These are phyloP conservation scores for Exophiala lecanii-corni DNA, from an alignment of 2,329 filamentous ascomycete genomes.

Conservation along the genomic window DNA sequence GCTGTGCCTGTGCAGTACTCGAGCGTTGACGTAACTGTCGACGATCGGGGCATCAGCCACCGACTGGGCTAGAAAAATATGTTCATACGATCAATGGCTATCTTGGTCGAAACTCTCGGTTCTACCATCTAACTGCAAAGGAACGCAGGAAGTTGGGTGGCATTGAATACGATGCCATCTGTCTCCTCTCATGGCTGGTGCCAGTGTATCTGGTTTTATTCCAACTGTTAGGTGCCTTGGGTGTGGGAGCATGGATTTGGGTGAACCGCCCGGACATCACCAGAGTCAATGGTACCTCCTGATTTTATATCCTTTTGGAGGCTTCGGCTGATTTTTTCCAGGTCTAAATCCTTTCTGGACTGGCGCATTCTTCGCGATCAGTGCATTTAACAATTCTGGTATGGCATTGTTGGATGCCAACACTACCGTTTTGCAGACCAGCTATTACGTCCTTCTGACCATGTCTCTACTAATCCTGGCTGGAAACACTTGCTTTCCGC, in stretches of 20 bases:
- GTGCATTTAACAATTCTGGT: constrained; percentile 49
- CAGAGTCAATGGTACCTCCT: constrained; percentile 32
- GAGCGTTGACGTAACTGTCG: constrained; percentile 5
- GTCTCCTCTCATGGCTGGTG: constrained; percentile 24
- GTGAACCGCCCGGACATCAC: constrained; percentile 34
- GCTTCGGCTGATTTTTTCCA: neutral
- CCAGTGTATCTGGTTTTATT: constrained; percentile 42
- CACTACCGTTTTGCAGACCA: constrained; percentile 35
- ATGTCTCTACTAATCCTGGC: constrained; percentile 33
- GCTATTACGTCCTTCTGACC: constrained; percentile 32
- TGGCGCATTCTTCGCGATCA: constrained; percentile 40
- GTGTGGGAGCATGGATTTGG: constrained; percentile 42
- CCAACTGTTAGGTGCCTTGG: constrained; percentile 42
- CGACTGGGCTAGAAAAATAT: constrained; percentile 20
- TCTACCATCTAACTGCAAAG: constrained; percentile 41
- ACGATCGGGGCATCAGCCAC: neutral
- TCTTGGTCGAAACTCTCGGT: constrained; percentile 46
- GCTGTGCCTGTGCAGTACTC: constrained; percentile 6
- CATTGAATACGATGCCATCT: constrained; percentile 40
- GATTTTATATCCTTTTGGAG: too few species aligned
- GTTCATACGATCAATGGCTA: constrained; percentile 25
- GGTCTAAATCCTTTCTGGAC: constrained; percentile 43
- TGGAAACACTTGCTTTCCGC: constrained; percentile 46
- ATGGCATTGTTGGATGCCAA: constrained; percentile 47
- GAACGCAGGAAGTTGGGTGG: constrained; percentile 42